phyloP scores from a whole-genome alignment of 306 rosid genomes.

The Prunus campanulata region DNA sequence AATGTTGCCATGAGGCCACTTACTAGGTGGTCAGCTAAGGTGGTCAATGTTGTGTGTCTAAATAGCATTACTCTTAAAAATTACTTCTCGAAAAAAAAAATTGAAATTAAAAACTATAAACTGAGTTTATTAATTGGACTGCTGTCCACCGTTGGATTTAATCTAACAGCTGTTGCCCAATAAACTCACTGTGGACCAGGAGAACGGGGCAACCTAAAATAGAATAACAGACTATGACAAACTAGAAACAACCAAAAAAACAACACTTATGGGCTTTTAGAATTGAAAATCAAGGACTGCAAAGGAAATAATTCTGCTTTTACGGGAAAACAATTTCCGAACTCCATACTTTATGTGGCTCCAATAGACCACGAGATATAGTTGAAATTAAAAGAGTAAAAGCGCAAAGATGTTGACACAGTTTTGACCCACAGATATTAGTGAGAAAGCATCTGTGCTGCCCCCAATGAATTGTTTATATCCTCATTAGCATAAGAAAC shows the following conservation, averaged over 20 bases:
- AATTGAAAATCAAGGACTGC: neutral
- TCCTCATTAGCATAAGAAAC: neutral
- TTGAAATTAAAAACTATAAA: too few species aligned
- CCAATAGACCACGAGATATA: neutral
- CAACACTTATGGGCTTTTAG: neutral
- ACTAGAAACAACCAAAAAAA: neutral
- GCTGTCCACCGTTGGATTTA: too few species aligned
- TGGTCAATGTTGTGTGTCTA: too few species aligned
- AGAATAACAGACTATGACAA: neutral
- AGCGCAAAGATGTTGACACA: neutral
- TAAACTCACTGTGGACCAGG: too few species aligned
- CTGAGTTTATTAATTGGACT: too few species aligned
- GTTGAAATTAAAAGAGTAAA: neutral
- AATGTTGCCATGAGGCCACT: too few species aligned
- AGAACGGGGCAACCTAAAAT: neutral
- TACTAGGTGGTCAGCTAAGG: too few species aligned
- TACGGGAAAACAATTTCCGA: neutral
- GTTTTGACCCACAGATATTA: neutral
- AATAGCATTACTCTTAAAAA: too few species aligned
- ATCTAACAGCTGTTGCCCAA: too few species aligned
- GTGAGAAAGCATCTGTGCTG: neutral
- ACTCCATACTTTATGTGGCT: neutral
- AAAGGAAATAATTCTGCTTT: too few species aligned
- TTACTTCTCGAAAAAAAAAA: too few species aligned
- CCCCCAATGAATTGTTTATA: neutral